phyloP scores from a whole-genome alignment of 139 green algal genomes.

The Edaphochlamys debaryana region DNA sequence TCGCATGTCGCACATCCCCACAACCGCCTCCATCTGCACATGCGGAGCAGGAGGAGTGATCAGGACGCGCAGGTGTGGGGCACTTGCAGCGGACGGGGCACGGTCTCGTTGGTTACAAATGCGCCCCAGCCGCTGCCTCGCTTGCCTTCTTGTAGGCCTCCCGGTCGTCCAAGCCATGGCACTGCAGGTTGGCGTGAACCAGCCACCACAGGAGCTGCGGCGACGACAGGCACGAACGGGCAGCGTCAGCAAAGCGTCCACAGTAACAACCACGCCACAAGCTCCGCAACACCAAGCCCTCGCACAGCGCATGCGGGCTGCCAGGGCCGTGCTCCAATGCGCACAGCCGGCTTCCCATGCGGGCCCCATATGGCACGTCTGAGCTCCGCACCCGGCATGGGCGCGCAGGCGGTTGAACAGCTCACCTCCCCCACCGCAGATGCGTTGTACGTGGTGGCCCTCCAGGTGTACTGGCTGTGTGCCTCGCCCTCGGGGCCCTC shows the following conservation, averaged over 20 bases:
- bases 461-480: constrained; percentile 3
- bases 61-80: background rate
- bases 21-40: constrained; percentile 11
- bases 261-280: too few species aligned
- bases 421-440: constrained; percentile 20
- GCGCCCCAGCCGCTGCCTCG: too few species aligned
- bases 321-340: too few species aligned
- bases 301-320: too few species aligned
- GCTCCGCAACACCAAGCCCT: too few species aligned
- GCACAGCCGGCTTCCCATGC: too few species aligned
- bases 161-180: constrained; percentile 13
- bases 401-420: too few species aligned
- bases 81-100: background rate
- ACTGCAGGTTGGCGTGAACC: constrained; percentile 18
- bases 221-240: background rate
- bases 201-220: constrained; percentile 32
- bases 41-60: background rate
- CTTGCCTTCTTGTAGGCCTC: background rate
- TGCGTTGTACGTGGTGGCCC: background rate
- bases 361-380: too few species aligned
- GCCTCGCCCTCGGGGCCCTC: background rate
- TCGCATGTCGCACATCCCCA: constrained; percentile 9
- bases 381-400: too few species aligned
- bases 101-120: background rate
- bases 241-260: too few species aligned